Evolutionary conservation across 345 rosid species (phyloP).

Genomic region (Streptanthus diversifolius): DNA sequence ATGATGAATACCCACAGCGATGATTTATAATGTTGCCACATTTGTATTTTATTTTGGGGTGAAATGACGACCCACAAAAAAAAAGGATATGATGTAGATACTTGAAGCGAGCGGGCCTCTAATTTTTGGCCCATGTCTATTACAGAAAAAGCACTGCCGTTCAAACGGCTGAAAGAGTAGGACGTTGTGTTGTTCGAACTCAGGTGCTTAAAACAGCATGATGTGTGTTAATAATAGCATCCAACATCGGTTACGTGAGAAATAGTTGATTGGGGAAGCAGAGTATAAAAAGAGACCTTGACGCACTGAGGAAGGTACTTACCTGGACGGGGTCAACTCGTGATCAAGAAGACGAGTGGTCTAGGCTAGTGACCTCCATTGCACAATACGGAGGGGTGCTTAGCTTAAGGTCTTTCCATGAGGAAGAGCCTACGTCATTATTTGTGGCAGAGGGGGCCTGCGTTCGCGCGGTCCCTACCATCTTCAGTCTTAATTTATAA

Average conservation of each 20-base stretch:
- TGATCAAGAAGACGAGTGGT: background rate
- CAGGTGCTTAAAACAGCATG: background rate
- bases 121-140: background rate
- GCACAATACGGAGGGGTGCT: background rate
- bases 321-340: conserved; percentile 3
- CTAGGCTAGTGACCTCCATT: background rate
- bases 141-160: background rate
- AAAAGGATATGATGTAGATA: no score
- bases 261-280: background rate
- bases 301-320: background rate
- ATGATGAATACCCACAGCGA: background rate
- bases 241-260: background rate
- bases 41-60: background rate
- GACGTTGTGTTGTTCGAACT: background rate
- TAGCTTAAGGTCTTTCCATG: background rate
- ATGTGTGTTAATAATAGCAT: background rate
- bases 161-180: background rate
- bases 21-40: background rate
- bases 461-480: conserved; percentile 14
- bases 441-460: conserved; percentile 6
- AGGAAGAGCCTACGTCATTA: background rate
- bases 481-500: background rate
- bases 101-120: background rate
- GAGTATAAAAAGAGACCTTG: background rate
- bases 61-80: no score